Conservation (phyloP, 2,329 filamentous ascomycete genomes). For the Xylaria sp. region DNA sequence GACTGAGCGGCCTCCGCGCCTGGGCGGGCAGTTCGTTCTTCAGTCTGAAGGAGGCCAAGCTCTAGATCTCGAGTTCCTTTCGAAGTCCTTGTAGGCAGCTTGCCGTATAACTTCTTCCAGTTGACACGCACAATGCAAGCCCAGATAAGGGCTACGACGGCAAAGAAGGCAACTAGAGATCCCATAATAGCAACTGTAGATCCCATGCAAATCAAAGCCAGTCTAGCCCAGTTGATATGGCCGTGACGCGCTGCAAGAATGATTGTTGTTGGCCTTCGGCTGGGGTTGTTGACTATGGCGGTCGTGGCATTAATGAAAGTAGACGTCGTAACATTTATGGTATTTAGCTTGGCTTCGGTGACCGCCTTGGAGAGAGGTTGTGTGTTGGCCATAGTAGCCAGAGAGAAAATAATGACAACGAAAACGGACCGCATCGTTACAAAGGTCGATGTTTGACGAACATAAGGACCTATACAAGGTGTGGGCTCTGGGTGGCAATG, state of each 20-base stretch:
- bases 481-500: not conserved
- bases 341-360: too few relatives aligned
- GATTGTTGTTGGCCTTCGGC: not conserved
- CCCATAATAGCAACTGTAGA: not conserved
- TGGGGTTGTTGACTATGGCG: not conserved
- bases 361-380: not conserved
- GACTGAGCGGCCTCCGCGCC: too few relatives aligned
- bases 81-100: too few relatives aligned
- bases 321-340: too few relatives aligned
- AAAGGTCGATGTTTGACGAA: not conserved
- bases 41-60: too few relatives aligned
- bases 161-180: not conserved
- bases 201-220: not conserved
- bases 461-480: not conserved
- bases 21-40: too few relatives aligned
- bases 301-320: not conserved
- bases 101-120: too few relatives aligned
- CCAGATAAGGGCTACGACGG: not conserved
- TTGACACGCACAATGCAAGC: not conserved
- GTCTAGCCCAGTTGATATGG: not conserved
- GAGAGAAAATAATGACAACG: not conserved
- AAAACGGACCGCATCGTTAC: not conserved
- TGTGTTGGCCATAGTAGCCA: not conserved
- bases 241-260: not conserved
- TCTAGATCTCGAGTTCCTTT: too few relatives aligned